phyloP scores from a whole-genome alignment of 257 asterid species.

The Misopates orontium region DNA sequence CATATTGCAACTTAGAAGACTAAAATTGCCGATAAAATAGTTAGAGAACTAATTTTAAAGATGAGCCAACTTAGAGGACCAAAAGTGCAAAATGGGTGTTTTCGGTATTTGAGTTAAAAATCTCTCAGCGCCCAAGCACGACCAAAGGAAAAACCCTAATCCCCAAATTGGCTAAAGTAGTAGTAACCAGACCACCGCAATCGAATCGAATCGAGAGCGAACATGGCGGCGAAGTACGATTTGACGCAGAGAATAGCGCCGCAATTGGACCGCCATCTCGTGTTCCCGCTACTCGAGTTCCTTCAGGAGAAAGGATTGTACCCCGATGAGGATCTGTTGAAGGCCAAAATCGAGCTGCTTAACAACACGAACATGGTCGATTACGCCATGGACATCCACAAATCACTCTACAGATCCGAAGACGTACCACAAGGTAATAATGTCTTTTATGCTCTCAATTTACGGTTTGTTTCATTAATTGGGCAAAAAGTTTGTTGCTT shows the following conservation, averaged over 20 bases:
- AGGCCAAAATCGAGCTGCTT: constrained; percentile 83
- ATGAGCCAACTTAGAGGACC: no score
- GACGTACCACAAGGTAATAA: constrained; percentile 97
- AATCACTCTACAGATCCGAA: constrained; percentile 79
- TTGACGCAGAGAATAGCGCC: constrained; percentile 82
- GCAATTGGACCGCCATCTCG: constrained; percentile 80
- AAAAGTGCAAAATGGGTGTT: no score
- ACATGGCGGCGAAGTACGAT: constrained; percentile 79
- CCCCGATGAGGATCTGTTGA: constrained; percentile 68
- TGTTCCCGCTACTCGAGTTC: constrained; percentile 86
- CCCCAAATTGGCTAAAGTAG: constrained; percentile 13
- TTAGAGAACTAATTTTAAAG: no score
- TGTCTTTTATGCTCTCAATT: no score
- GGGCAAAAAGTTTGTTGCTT: no score
- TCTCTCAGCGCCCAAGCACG: background rate
- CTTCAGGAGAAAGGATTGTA: constrained; percentile 76
- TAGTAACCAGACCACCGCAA: constrained; percentile 4
- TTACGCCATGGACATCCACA: constrained; percentile 95
- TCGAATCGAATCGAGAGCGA: constrained; percentile 8
- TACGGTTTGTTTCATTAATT: background rate
- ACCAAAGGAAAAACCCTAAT: background rate
- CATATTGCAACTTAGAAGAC: no score
- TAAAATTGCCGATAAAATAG: no score
- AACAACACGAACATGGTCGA: constrained; percentile 95
- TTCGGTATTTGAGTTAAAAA: no score